Conservation (phyloP, 2,329 filamentous ascomycete species). For the Ophiostoma sp. region DNA sequence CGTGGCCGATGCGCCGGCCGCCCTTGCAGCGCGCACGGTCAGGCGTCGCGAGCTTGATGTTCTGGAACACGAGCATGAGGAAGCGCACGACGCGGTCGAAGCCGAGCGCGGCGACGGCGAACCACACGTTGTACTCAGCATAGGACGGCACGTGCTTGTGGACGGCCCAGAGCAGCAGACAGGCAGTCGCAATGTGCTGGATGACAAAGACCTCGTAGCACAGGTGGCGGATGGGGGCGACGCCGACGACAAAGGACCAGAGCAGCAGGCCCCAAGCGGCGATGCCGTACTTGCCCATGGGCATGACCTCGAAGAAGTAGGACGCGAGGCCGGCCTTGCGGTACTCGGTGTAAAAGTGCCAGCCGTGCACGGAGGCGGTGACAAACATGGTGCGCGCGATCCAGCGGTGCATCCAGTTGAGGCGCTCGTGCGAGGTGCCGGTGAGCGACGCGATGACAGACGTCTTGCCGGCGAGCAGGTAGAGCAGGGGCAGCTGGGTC, state of each 20-base stretch:
- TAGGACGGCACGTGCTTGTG: slow-evolving; percentile 57
- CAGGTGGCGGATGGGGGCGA: slow-evolving; percentile 59
- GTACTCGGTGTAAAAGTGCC: slow-evolving; percentile 63
- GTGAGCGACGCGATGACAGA: slow-evolving; percentile 55
- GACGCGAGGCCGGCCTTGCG: slow-evolving; percentile 53
- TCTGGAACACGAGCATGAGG: slow-evolving; percentile 47
- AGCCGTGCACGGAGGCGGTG: slow-evolving; percentile 63
- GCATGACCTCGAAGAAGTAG: slow-evolving; percentile 55
- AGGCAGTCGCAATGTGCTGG: slow-evolving; percentile 60
- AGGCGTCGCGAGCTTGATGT: slow-evolving; percentile 41
- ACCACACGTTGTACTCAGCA: slow-evolving; percentile 59
- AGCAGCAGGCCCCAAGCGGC: slow-evolving; percentile 60
- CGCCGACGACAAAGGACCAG: slow-evolving; percentile 59
- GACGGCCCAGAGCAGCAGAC: slow-evolving; percentile 57
- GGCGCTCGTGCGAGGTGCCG: slow-evolving; percentile 60
- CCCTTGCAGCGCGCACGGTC: slow-evolving; percentile 43
- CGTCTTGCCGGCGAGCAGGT: slow-evolving; percentile 55
- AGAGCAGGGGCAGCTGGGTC: slow-evolving; percentile 59
- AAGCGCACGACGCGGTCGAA: slow-evolving; percentile 56
- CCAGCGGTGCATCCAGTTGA: slow-evolving; percentile 72
- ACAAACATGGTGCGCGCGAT: slow-evolving; percentile 63
- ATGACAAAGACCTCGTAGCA: slow-evolving; percentile 64
- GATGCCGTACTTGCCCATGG: slow-evolving; percentile 61
- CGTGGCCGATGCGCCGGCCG: slow-evolving; percentile 47
- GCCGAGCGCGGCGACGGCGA: slow-evolving; percentile 56